Evolutionary conservation across 192 early-diverging fungal genomes (phyloP).

Genomic region (Mortierella antarctica): DNA sequence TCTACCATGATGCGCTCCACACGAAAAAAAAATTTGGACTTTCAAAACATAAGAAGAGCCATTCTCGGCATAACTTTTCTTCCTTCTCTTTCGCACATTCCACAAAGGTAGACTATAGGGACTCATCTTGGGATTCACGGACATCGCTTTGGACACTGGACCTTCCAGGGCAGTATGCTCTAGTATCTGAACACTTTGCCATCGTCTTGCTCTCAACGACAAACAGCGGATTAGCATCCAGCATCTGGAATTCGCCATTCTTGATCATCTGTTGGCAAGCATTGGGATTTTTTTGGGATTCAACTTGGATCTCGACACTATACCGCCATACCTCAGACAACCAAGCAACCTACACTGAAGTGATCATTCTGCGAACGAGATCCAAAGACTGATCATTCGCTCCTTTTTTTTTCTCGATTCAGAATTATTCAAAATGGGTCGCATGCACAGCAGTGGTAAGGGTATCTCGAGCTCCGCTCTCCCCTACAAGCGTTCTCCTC

Average conservation of each 20-base stretch:
- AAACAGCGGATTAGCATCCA: too few relatives aligned
- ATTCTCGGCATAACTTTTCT: slow-evolving; percentile 8
- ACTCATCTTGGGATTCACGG: slow-evolving; percentile 10
- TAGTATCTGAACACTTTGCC: neutral
- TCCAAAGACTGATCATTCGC: neutral
- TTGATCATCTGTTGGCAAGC: too few relatives aligned
- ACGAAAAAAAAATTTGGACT: neutral
- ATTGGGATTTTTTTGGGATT: too few relatives aligned
- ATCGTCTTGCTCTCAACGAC: neutral
- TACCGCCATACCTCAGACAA: neutral
- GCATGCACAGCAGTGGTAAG: slow-evolving; percentile 98
- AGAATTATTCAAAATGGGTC: slow-evolving; percentile 79
- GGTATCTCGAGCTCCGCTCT: slow-evolving; percentile 92
- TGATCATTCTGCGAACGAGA: neutral
- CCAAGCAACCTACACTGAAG: neutral
- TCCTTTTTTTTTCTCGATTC: slow-evolving; percentile 11
- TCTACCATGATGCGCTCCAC: too few relatives aligned
- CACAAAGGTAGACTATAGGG: slow-evolving; percentile 45
- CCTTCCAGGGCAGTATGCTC: neutral
- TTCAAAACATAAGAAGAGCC: slow-evolving; percentile 7
- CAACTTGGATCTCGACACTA: too few relatives aligned
- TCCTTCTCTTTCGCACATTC: slow-evolving; percentile 51
- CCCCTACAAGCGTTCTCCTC: slow-evolving; percentile 97
- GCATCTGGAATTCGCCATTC: too few relatives aligned
- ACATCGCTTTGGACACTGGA: neutral